Evolutionary conservation across 2,329 filamentous ascomycete species (phyloP).

Genomic region (Cladophialophora immunda): DNA sequence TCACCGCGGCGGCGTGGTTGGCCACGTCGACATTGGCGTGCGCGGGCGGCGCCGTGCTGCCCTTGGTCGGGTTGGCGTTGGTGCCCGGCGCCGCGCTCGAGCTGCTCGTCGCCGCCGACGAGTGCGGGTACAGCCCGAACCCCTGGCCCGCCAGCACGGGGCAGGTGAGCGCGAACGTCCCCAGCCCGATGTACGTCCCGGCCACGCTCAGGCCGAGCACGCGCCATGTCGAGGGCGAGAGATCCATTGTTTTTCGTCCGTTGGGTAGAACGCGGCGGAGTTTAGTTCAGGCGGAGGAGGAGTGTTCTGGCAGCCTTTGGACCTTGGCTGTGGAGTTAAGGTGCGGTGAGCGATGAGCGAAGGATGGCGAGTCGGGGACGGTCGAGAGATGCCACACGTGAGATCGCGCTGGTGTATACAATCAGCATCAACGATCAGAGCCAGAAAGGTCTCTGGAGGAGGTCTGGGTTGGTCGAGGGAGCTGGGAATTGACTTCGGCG

Average conservation of each 20-base stretch:
- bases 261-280: not conserved
- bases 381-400: no score
- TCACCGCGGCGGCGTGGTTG: slow-evolving; percentile 9
- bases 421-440: no score
- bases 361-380: no score
- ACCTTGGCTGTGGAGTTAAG: no score
- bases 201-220: slow-evolving; percentile 32
- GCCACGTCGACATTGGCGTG: slow-evolving; percentile 19
- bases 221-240: slow-evolving; percentile 35
- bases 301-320: no score
- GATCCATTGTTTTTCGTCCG: slow-evolving; percentile 18
- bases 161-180: slow-evolving; percentile 23
- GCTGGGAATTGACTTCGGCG: not conserved
- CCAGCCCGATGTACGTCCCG: slow-evolving; percentile 32
- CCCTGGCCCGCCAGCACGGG: slow-evolving; percentile 19
- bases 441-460: no score
- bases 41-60: not conserved
- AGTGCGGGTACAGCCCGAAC: slow-evolving; percentile 31
- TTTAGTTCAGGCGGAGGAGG: no score
- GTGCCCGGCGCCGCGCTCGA: not conserved
- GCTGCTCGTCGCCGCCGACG: not conserved
- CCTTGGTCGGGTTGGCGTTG: slow-evolving; percentile 11
- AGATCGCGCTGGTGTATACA: no score
- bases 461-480: not conserved
- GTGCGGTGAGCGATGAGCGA: no score